Base-by-base conservation (phyloP, 2,329 filamentous ascomycete genomes). In the Epichloe scottii region DNA sequence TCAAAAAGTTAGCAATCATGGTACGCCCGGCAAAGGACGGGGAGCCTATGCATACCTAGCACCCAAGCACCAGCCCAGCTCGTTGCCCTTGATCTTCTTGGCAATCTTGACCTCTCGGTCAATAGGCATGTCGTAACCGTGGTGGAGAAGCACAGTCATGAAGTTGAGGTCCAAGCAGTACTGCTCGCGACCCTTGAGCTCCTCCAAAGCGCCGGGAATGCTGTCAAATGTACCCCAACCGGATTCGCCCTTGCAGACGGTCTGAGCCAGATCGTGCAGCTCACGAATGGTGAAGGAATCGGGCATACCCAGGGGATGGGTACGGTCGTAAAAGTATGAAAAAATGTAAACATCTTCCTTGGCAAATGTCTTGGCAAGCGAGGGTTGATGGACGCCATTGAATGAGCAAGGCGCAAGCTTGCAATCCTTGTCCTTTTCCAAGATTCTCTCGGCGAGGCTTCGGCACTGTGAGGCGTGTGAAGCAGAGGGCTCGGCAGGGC, bases 31-130 rank as follows among this genome's bases (percentile, higher is more conserved):
- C 11, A 35, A 17, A 17, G 14, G n/a, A 19, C 19, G 3, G 34
- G 45, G 37, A 42, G 6, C n/a, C 23, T 38, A 50, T 23, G 63
- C 84, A 72, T 74, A 93, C 88, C 89, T 95, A 57, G 93, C 93
- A 68, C 93, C 93, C 63, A 98, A 76, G 72, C 91, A 97, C 93
- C 93, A 98, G 39, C 93, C 93, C 61, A 98, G 72, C 73, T 98
- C 94, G 67, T 96, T 96, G 51, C 83, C 84, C 73, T 94, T 91
- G 64, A 98, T 95, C 78, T 96, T 95, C 85, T 98, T 98, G 54
- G 91, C 93, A 64, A 96, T 95, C 76, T 87, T 91, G 58, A 98
- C 89, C 69, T 98, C 93, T 39, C 94, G 80, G 59, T 95, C 88
- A 60, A 97, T 84, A 4, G 91, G 91, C 89, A 98, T 96, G 59